These are phyloP conservation scores for Cornus controversa DNA, from an alignment of 148 eudicot genomes.

Conservation along the genomic window DNA sequence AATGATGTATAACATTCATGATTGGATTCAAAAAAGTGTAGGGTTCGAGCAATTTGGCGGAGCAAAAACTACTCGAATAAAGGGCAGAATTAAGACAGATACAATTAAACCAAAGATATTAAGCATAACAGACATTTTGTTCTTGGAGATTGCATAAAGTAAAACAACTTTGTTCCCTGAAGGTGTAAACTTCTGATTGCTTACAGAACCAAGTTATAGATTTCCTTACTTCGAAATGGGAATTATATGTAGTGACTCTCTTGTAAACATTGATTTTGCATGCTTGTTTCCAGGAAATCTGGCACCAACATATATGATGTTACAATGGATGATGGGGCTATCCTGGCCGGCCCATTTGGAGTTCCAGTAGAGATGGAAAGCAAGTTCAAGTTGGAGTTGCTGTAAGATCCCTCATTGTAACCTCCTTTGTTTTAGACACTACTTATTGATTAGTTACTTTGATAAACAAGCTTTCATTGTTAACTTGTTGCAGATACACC, in stretches of 20 bases:
- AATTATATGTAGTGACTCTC: neutral
- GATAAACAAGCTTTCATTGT: neutral
- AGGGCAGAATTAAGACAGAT: too few relatives aligned
- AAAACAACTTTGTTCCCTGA: neutral
- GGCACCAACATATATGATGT: slow-evolving; percentile 59
- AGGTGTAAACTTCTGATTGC: neutral
- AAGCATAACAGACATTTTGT: neutral
- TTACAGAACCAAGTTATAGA: neutral
- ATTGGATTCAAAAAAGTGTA: too few relatives aligned
- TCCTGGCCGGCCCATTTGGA: slow-evolving; percentile 71
- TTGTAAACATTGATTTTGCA: slow-evolving; percentile 1
- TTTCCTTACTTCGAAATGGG: neutral
- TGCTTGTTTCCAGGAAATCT: slow-evolving; percentile 51
- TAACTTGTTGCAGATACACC: slow-evolving; percentile 49
- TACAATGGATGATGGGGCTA: slow-evolving; percentile 85
- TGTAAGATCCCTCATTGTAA: slow-evolving; percentile 47
- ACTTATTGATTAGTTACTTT: neutral
- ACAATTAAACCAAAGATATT: too few relatives aligned
- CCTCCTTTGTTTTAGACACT: neutral
- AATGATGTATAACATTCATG: too few relatives aligned
- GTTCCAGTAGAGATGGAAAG: slow-evolving; percentile 75
- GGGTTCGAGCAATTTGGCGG: too few relatives aligned
- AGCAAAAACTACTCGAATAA: too few relatives aligned
- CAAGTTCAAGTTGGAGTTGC: slow-evolving; percentile 63
- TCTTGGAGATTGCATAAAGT: neutral